Conservation (phyloP, 257 asterid species). For the Nyctanthes arbortristis region DNA sequence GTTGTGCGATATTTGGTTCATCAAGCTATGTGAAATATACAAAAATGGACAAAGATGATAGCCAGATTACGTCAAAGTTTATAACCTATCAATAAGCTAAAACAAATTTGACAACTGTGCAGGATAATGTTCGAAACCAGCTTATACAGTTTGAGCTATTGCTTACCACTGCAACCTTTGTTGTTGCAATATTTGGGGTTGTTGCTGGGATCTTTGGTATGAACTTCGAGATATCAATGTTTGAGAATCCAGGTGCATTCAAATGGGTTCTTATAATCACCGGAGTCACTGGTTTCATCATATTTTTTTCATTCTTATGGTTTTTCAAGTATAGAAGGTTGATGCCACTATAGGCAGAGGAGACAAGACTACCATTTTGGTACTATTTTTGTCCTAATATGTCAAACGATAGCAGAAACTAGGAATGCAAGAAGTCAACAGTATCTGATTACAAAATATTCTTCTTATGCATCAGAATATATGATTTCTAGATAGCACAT, state of each 20-base stretch:
- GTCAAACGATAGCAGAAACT: conserved; percentile 12
- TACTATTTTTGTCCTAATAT: conserved; percentile 9
- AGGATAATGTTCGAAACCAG: conserved; percentile 98
- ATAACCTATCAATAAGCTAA: background rate
- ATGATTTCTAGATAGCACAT: background rate
- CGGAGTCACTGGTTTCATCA: conserved; percentile 59
- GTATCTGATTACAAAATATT: background rate
- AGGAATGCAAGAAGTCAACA: background rate
- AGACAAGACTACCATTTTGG: conserved; percentile 6
- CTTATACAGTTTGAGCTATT: conserved; percentile 92
- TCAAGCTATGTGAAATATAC: background rate
- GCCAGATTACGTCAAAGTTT: too few species aligned
- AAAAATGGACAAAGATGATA: background rate
- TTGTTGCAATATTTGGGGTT: conserved; percentile 91
- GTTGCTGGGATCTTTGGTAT: conserved; percentile 97
- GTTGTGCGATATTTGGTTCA: background rate
- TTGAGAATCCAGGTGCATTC: conserved; percentile 68
- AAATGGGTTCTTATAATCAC: conserved; percentile 89
- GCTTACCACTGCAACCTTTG: conserved; percentile 92
- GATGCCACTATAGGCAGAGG: conserved; percentile 77
- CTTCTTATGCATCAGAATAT: background rate
- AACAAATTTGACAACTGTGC: conserved; percentile 28
- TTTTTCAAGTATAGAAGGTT: conserved; percentile 79
- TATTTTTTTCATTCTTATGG: conserved; percentile 72
- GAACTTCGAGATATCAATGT: conserved; percentile 72